Conservation (phyloP, 2,329 filamentous ascomycete genomes). For the Byssoonygena ceratinophila region DNA sequence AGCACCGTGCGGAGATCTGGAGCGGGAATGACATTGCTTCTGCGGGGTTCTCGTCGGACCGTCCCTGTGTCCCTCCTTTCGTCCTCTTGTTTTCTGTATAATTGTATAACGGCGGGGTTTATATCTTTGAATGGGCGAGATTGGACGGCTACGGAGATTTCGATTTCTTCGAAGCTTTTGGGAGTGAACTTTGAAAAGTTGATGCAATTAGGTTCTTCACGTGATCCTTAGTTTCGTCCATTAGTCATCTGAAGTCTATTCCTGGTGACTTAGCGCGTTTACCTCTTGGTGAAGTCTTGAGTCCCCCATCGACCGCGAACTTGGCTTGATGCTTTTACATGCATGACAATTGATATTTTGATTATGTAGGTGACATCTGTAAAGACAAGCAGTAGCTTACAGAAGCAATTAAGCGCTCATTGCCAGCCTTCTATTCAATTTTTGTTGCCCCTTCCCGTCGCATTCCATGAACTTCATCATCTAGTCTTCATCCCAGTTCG, state of each 20-base stretch:
- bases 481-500: slow-evolving; percentile 60
- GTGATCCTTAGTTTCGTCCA: too few relatives aligned
- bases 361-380: not conserved
- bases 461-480: not conserved
- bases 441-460: not conserved
- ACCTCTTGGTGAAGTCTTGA: too few relatives aligned
- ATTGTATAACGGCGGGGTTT: not conserved
- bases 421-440: slow-evolving; percentile 8
- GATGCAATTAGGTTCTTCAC: not conserved
- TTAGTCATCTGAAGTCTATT: not conserved
- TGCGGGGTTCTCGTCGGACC: not conserved
- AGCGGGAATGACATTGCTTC: slow-evolving; percentile 33
- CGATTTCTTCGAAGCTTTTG: not conserved
- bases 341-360: not conserved
- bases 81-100: not conserved
- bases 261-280: not conserved
- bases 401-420: not conserved
- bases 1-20: slow-evolving; percentile 34
- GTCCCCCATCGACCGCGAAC: too few relatives aligned
- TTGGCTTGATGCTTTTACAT: not conserved
- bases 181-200: slow-evolving; percentile 8
- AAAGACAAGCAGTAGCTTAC: not conserved
- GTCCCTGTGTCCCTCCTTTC: not conserved
- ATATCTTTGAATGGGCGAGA: not conserved
- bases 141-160: not conserved